phyloP scores from a whole-genome alignment of 331 rosid species.

The Prunus yedoensis region DNA sequence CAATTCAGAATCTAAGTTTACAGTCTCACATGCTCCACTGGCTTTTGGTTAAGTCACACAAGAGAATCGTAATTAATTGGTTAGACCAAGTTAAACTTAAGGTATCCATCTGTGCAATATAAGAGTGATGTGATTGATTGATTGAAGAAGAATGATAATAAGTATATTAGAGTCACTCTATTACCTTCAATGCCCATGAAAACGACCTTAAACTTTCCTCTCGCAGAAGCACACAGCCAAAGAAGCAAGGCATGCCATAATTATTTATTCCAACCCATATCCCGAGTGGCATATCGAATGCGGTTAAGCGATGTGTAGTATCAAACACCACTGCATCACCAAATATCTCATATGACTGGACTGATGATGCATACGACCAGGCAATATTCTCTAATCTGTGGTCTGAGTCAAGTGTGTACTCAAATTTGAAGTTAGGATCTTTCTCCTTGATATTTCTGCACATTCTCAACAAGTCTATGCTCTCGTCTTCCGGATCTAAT shows the following conservation, averaged over 20 bases:
- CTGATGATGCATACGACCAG: conserved; percentile 93
- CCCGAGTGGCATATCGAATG: conserved; percentile 93
- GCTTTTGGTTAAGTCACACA: neutral
- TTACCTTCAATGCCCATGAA: conserved; percentile 95
- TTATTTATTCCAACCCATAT: conserved; percentile 96
- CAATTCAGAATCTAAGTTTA: conserved; percentile 8
- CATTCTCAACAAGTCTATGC: conserved; percentile 83
- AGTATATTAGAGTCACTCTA: conserved; percentile 11
- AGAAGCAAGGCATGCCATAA: conserved; percentile 98
- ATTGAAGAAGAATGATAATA: conserved; percentile 17
- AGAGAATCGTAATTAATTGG: conserved; percentile 1
- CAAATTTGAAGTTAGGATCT: conserved; percentile 87
- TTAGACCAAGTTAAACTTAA: neutral
- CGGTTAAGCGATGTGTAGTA: conserved; percentile 87
- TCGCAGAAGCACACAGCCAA: conserved; percentile 82
- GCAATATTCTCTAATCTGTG: conserved; percentile 82
- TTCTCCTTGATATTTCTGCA: conserved; percentile 85
- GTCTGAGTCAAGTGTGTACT: conserved; percentile 69
- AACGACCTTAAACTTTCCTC: conserved; percentile 79
- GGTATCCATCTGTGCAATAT: conserved; percentile 8
- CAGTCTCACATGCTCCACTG: neutral
- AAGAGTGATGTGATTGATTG: conserved; percentile 8
- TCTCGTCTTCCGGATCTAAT: conserved; percentile 87
- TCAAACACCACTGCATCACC: conserved; percentile 95
- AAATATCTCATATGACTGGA: conserved; percentile 73